phyloP scores from a whole-genome alignment of 2,329 filamentous ascomycete species.

The Colletotrichum chrysophilum region DNA sequence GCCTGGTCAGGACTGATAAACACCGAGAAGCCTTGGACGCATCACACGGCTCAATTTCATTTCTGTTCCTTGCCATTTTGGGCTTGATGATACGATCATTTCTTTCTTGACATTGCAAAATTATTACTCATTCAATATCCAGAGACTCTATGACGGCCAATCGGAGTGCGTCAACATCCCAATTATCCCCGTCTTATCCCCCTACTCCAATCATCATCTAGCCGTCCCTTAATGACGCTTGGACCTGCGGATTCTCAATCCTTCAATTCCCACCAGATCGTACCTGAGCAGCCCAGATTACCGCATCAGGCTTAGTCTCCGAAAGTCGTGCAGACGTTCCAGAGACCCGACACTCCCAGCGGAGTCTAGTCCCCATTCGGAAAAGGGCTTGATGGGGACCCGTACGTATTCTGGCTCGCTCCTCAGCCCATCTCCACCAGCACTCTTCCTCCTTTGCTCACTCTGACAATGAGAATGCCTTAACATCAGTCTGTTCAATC shows the following conservation, averaged over 20 bases:
- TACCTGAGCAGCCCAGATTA: background rate
- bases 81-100: background rate
- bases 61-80: background rate
- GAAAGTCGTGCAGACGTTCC: slow-evolving; percentile 19
- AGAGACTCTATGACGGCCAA: background rate
- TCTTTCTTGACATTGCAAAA: background rate
- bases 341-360: background rate
- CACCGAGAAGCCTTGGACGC: fast-evolving
- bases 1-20: background rate
- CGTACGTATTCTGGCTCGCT: background rate
- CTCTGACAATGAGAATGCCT: background rate
- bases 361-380: slow-evolving; percentile 16
- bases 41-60: background rate
- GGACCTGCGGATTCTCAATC: background rate
- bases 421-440: background rate
- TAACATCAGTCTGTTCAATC: background rate
- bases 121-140: background rate
- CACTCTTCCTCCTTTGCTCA: background rate
- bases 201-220: background rate
- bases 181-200: background rate
- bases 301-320: slow-evolving; percentile 37
- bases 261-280: background rate
- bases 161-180: background rate
- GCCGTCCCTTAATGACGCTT: background rate
- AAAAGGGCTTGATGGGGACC: background rate